A percentile compares a stretch with the other conserved stretches of the same genome.
Conservation (phyloP, 164 flowering plant species). For the Echeveria elegans region DNA sequence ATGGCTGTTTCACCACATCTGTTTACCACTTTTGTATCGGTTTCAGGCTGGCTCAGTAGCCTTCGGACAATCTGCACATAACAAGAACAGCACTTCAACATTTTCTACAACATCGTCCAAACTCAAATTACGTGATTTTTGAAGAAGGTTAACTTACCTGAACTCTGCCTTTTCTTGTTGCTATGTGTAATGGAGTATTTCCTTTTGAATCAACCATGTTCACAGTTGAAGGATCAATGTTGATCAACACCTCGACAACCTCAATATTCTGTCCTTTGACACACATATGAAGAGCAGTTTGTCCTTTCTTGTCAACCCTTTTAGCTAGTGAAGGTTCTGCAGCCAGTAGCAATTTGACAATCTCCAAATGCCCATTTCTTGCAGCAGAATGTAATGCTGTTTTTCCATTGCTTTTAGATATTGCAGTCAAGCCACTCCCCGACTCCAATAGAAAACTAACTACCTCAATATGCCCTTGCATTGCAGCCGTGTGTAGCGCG, state of each 20-base stretch:
- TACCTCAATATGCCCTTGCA: slow-evolving; percentile 33
- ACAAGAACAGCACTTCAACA: not conserved
- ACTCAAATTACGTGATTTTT: not conserved
- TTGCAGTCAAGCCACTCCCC: slow-evolving; percentile 19
- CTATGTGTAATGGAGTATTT: slow-evolving; percentile 36
- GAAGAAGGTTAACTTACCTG: slow-evolving; percentile 20
- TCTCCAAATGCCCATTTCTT: slow-evolving; percentile 10
- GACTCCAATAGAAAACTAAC: slow-evolving; percentile 32
- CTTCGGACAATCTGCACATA: slow-evolving; percentile 24
- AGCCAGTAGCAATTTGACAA: slow-evolving; percentile 27
- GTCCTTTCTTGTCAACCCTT: slow-evolving; percentile 35
- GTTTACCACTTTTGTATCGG: slow-evolving; percentile 17
- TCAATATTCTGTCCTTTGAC: slow-evolving; percentile 32
- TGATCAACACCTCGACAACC: slow-evolving; percentile 22
- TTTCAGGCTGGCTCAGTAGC: slow-evolving; percentile 16
- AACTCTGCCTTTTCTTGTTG: slow-evolving; percentile 28
- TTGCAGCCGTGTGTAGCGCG: slow-evolving; percentile 32
- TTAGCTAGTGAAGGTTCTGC: slow-evolving; percentile 22
- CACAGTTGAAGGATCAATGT: slow-evolving; percentile 17
- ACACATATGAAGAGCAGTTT: slow-evolving; percentile 45
- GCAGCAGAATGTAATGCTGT: slow-evolving; percentile 42
- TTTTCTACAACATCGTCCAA: not conserved
- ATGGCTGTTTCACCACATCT: slow-evolving; percentile 37
- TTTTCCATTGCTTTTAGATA: slow-evolving; percentile 34
- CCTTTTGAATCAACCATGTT: slow-evolving; percentile 33